Evolutionary conservation across 352 stramenopile genomes (phyloP).

Genomic region (Pythium utonaiense): DNA sequence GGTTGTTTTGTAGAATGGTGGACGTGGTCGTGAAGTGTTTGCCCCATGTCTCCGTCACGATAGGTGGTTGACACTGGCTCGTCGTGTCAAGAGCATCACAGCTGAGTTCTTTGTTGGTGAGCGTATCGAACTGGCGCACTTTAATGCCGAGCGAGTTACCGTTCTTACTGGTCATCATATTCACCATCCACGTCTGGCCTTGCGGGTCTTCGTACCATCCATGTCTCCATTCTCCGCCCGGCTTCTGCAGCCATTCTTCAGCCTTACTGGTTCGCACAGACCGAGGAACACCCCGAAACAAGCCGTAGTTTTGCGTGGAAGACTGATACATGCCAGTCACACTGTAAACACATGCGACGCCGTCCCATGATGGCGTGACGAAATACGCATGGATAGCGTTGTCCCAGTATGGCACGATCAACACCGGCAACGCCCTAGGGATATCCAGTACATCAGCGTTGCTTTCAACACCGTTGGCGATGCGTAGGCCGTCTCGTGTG

Average conservation of each 20-base stretch:
- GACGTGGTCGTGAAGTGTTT: not conserved
- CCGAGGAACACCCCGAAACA: slow-evolving; percentile 10
- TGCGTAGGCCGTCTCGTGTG: slow-evolving; percentile 15
- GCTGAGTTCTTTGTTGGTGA: slow-evolving; percentile 3
- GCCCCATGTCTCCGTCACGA: slow-evolving; percentile 15
- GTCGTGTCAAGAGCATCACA: not conserved
- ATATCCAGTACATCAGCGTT: too few relatives aligned
- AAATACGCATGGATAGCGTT: slow-evolving; percentile 15
- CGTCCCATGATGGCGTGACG: slow-evolving; percentile 24
- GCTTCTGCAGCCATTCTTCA: slow-evolving; percentile 14
- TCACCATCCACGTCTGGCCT: slow-evolving; percentile 17
- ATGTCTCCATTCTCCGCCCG: slow-evolving; percentile 30
- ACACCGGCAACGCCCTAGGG: slow-evolving; percentile 19
- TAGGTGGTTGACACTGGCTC: slow-evolving; percentile 10
- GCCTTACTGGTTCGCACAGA: slow-evolving; percentile 19
- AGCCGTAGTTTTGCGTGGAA: not conserved
- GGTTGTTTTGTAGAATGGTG: not conserved
- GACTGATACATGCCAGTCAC: slow-evolving; percentile 19
- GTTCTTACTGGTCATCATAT: slow-evolving; percentile 19
- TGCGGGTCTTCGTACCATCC: slow-evolving; percentile 27
- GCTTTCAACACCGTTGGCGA: slow-evolving; percentile 22
- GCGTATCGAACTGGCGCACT: slow-evolving; percentile 21
- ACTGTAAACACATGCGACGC: slow-evolving; percentile 28
- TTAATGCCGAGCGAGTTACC: slow-evolving; percentile 6
- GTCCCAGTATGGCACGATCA: slow-evolving; percentile 40